phyloP scores from a whole-genome alignment of 2,329 filamentous ascomycete genomes.

The Calonectria leucothoes region DNA sequence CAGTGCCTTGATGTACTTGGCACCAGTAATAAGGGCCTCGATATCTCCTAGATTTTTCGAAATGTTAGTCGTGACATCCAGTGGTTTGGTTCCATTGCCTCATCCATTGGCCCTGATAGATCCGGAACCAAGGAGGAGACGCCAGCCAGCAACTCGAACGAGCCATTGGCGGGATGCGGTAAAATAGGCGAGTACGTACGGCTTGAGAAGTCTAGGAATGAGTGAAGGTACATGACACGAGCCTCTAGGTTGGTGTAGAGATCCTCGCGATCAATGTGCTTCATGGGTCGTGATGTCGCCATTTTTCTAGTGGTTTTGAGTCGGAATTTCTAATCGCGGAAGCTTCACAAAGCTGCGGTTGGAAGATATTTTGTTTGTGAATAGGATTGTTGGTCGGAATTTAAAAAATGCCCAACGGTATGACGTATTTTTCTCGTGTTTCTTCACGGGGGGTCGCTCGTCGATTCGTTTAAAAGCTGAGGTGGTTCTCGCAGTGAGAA shows the following conservation, averaged over 20 bases:
- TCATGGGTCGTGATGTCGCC: slow-evolving; percentile 49
- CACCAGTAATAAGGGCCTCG: slow-evolving; percentile 74
- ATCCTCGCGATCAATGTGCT: slow-evolving; percentile 77
- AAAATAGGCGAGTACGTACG: slow-evolving; percentile 58
- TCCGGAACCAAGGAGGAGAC: not conserved
- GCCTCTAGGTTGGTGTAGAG: slow-evolving; percentile 78
- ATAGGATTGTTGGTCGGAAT: not conserved
- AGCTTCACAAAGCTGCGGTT: not conserved
- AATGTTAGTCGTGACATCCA: slow-evolving; percentile 24
- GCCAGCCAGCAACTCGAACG: not conserved
- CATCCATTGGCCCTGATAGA: not conserved
- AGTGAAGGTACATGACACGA: slow-evolving; percentile 78
- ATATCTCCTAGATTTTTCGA: slow-evolving; percentile 68
- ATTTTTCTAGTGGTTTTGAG: slow-evolving; percentile 36
- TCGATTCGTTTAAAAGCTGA: not conserved
- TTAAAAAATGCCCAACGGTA: not conserved
- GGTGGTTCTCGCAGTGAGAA: not conserved
- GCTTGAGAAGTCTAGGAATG: slow-evolving; percentile 80
- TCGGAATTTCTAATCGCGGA: not conserved
- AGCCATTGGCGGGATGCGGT: not conserved
- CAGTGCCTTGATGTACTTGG: slow-evolving; percentile 83
- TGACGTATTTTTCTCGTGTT: slow-evolving; percentile 20
- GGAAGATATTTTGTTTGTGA: not conserved
- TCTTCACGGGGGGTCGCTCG: slow-evolving; percentile 3
- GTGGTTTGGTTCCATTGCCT: not conserved